A percentile compares a stretch with the other conserved stretches of the same genome.
These are phyloP conservation scores for Rachicladosporium sp. DNA, from an alignment of 2,329 filamentous ascomycete species.

Conservation along the genomic window DNA sequence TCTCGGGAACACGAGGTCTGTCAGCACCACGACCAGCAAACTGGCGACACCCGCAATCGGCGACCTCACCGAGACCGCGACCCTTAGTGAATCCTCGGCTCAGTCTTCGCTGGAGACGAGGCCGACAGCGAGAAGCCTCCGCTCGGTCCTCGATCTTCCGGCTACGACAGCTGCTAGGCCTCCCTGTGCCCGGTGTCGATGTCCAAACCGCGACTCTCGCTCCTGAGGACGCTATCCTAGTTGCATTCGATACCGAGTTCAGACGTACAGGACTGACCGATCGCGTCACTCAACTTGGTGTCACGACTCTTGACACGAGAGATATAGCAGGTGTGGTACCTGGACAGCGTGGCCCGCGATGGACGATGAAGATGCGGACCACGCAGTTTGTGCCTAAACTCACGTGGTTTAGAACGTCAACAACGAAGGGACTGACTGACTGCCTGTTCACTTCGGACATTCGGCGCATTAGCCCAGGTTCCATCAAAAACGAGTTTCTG, in stretches of 20 bases:
- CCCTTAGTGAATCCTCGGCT: no score
- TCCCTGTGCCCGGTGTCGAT: neutral
- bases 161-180: slow-evolving; percentile 3
- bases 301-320: slow-evolving; percentile 61
- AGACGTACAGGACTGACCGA: slow-evolving; percentile 50
- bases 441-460: slow-evolving; percentile 43
- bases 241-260: slow-evolving; percentile 69
- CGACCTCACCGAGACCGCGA: no score
- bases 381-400: slow-evolving; percentile 45
- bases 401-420: slow-evolving; percentile 16
- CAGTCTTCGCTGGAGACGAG: no score
- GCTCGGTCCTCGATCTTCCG: neutral
- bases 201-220: neutral
- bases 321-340: slow-evolving; percentile 44
- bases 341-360: slow-evolving; percentile 48
- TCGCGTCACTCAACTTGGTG: slow-evolving; percentile 68
- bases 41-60: no score
- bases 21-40: no score
- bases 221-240: slow-evolving; percentile 38
- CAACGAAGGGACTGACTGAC: slow-evolving; percentile 31
- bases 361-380: slow-evolving; percentile 52
- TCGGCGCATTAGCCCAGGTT: slow-evolving; percentile 11
- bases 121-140: no score
- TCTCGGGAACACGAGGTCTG: no score
- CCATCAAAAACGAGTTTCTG: neutral